Evolutionary conservation across 2,329 filamentous ascomycete genomes (phyloP), one percentile per base, ranked within the genome.

Genomic region (Trichoderma sp.): DNA sequence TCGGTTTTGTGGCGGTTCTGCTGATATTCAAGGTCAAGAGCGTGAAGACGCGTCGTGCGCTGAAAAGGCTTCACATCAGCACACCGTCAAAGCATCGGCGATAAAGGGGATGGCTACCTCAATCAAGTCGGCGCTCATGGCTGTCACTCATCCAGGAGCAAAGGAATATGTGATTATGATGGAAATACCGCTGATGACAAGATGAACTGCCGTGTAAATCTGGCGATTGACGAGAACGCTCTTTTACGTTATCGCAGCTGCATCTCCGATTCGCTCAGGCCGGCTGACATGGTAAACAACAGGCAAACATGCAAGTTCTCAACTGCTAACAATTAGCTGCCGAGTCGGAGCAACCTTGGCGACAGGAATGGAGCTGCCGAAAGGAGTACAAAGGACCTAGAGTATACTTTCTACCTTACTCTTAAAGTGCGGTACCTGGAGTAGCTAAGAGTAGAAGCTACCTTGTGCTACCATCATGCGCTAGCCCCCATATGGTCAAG

Each of bases 21-120:
- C 78, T 93, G 91, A 82, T 95, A 94, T 79, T 90, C 90, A 76
- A 93, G 85, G 82, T 97, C 94, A 71, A 95, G 88, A 29, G 87
- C 83, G 77, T 89, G 88, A 45, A 89, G 84, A 33, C 83, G 83
- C 75, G 86, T 83, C 75, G 83, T 81, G 75, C 85, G 86, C 89
- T 90, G 67, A 38, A 29, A 45, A 21, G 11, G 65, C 41, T 60
- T 71, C 29, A 38, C 9, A 67, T 78, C 59, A 77, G 77, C 60
- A 69, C 56, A 60, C 56, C 24, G 33, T 24, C 38, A 60, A 53
- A 45, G 66, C 21, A 38, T 27, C 12, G 41, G n/a, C 33, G 24
- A 29, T 31, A 16, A 65, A 56, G 60, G 60, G 59, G 21, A 65
- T 64, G 35, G 29, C n/a, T 81, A 82, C 81, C 82, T 83, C 80